Base-by-base conservation (phyloP, 805 yeast genomes). In the Cyberlindnera xylosilytica region DNA sequence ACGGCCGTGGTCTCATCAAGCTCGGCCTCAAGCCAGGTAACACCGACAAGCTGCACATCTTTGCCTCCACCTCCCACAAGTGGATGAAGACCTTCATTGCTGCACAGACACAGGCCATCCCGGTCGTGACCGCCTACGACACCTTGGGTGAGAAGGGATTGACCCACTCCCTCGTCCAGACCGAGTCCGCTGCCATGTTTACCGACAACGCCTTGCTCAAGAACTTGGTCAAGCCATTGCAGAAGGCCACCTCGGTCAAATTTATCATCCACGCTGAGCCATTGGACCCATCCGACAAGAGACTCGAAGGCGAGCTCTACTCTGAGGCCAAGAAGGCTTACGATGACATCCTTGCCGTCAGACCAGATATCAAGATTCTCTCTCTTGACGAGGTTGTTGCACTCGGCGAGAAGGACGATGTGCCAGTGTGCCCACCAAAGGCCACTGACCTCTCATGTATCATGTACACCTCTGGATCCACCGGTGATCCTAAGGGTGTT, bases 101-200 rank as follows among this genome's bases (percentile, higher is more conserved):
- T 13, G 74, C 87, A 40, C 78, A 79, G 54, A 70, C 89, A 39
- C 97, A 88, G 65, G 67, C 76, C 38, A 82, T 93, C 46, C 86
- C 98, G 19, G 75, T 85, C 44, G 98, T 89, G 31, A 93, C 99
- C 13, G 98, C 99, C 29, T 93, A 93, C 65, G 97, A 90, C 64
- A 88, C 97, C 33, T 73, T 90, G 52, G 97, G 97, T 44, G 95
- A 88, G 65, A 74, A 75, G 28, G 96, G 96, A 19, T 74, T 90
- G 58, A 83, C 83, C 44, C 95, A 85, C 65, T 89, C 97, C 3
- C 72, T 93, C 58, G 73, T 76, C 31, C 87, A 90, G 68, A 88
- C 98, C 4, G 86, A 74, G 37, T 79, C 96, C 20, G 72, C 65
- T 41, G 95, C 83, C 18, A 72, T 93, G 46, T 88, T 84, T 65